Base-by-base conservation (phyloP, 2,329 filamentous ascomycete genomes). In the Colletotrichum chlorophyti region DNA sequence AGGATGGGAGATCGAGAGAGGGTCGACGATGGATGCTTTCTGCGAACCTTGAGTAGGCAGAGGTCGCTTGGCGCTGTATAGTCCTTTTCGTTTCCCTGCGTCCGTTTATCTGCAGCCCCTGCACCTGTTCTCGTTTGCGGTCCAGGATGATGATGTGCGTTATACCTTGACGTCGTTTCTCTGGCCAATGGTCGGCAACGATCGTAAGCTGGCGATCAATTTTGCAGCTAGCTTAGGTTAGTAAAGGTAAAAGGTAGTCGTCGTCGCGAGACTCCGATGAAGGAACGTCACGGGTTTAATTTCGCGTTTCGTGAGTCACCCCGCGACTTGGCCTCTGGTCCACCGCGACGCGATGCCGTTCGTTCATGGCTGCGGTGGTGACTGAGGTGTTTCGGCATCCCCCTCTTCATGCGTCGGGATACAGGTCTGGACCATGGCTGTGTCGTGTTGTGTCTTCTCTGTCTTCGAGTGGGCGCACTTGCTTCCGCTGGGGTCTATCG, bases 291-390 rank as follows among this genome's bases (percentile, higher is more conserved):
- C 41, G 52, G 45, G 31, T 7, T 17, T 17, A 35, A 40, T n/a
- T n/a, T n/a, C 35, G 26, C 45, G 26, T 40, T 45, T 52, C 58
- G 58, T 58, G 58, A 60, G 58, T 60, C 58, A 60, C 45, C 32
- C 29, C 43, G 32, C 34, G 48, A 15, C 35, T 21, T 47, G 40
- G 14, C 15, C n/a, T 53, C 14, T 47, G 48, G 54, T 46, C 42
- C 50, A n/a, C 43, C 51, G 51, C 43, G 43, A 49, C 51, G 19
- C 26, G 19, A 59, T 31, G 42, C 26, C 12, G n/a, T 27, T 54
- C 35, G 26, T 45, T 48, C 34, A 23, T 31, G 17, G 51, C 37
- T 32, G 43, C 34, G 46, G 34, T 21, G 17, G 41, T 46, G 46
- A 53, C 32, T 45, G 45, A 51, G 45, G 53, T 35, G 29, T 15